Evolutionary conservation across 306 rosid genomes (phyloP), one percentile per base, ranked within the genome.

Genomic region (Rosa chinensis): DNA sequence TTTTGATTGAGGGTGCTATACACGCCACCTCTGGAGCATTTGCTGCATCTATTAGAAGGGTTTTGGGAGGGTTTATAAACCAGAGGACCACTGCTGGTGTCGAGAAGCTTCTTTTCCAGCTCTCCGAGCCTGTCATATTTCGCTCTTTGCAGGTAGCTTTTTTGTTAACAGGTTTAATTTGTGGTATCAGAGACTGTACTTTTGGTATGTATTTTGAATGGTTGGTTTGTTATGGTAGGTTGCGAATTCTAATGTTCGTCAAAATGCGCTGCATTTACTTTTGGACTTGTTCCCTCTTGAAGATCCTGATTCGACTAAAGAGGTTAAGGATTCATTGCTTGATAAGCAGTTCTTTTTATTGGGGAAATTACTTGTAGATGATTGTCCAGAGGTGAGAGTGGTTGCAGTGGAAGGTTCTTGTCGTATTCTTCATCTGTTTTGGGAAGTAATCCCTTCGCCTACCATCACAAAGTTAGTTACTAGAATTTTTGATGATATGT

Each of bases 351-450:
- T 92, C 82, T 89, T 90, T 84, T 83, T 95, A 72, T 70, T 95
- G 84, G 96, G 90, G 86, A 91, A 66, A 83, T 83, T 95, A 72
- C 92, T 95, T 18, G 77, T 77, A 5, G 99, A 95, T 67, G 92
- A 92, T 80, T 86, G 94, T 77, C 90, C 89, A 5, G 93, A 89
- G 72, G 88, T 90, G 67, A 95, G 99, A 84, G 87, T 83, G 77
- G 91, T 91, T 83, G 97, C 98, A 25, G 97, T 92, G 73, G 98
- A 95, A 88, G 99, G 99, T 79, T 91, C 87, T 55, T 92, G 94
- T 66, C 92, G 97, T 11, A 55, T 95, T 72, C 99, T 95, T 86
- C 91, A 81, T 82, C 84, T 92, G 63, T 92, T 88, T 82, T 95
- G 98, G 99, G 96, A 92, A 89, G 85, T 92, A 48, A 90, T 92